Evolutionary conservation across 2,329 filamentous ascomycete species (phyloP).

Genomic region (Chaetomiaceae sp.): DNA sequence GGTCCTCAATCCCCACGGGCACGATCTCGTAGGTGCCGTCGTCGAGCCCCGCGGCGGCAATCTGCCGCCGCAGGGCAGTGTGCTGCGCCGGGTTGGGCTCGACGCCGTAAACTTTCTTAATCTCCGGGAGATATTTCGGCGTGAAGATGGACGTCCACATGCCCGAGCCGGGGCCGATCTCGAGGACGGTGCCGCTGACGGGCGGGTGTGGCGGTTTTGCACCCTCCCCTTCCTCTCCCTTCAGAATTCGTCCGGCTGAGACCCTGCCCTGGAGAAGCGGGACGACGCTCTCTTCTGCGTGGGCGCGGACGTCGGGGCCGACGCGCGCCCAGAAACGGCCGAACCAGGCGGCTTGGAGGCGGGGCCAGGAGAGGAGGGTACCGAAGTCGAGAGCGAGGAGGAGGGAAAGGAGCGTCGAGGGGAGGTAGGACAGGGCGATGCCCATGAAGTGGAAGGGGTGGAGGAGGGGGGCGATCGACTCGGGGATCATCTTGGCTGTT

Average conservation of each 20-base stretch:
- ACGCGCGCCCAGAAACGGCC: slow-evolving; percentile 54
- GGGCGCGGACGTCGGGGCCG: slow-evolving; percentile 47
- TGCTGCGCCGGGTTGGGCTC: slow-evolving; percentile 59
- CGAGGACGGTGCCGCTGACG: slow-evolving; percentile 46
- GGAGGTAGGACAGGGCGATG: slow-evolving; percentile 46
- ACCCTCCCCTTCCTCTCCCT: slow-evolving; percentile 11
- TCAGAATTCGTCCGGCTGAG: slow-evolving; percentile 29
- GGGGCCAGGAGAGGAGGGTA: slow-evolving; percentile 39
- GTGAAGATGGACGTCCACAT: slow-evolving; percentile 55
- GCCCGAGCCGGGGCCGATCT: slow-evolving; percentile 59
- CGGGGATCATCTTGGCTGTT: background rate
- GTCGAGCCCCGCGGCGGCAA: slow-evolving; percentile 49
- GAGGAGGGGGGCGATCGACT: slow-evolving; percentile 33
- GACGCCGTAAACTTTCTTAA: slow-evolving; percentile 55
- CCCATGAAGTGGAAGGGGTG: slow-evolving; percentile 52
- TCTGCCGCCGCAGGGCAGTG: slow-evolving; percentile 40
- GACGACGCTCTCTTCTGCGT: slow-evolving; percentile 41
- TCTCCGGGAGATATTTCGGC: background rate
- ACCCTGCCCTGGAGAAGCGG: slow-evolving; percentile 52
- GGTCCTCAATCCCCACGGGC: slow-evolving; percentile 57
- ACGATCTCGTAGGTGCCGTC: slow-evolving; percentile 55
- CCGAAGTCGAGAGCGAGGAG: slow-evolving; percentile 32
- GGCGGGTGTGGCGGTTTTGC: slow-evolving; percentile 23
- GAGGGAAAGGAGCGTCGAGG: slow-evolving; percentile 45
- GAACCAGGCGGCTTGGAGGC: slow-evolving; percentile 53